These are phyloP conservation scores for Leucocoprinus sp. DNA, from an alignment of 768 basidiomycete genomes.

Conservation along the genomic window DNA sequence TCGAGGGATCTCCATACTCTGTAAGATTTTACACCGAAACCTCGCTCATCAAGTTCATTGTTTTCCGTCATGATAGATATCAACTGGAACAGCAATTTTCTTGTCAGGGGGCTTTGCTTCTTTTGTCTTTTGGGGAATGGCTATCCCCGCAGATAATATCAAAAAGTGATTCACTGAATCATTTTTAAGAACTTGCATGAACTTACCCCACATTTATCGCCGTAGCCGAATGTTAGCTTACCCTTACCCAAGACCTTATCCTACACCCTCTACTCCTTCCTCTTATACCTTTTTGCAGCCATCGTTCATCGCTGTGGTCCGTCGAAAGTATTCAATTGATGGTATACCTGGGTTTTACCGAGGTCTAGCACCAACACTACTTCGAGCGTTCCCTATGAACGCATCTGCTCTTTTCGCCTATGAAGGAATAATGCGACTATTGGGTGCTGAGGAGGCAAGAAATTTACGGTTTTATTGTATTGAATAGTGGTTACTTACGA, in stretches of 20 bases:
- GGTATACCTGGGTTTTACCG: conserved; percentile 54
- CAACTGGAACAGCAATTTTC: conserved; percentile 53
- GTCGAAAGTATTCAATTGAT: conserved; percentile 43
- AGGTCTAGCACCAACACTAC: conserved; percentile 57
- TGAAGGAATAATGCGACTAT: conserved; percentile 57
- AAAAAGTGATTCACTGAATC: conserved; percentile 57
- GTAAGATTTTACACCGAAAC: conserved; percentile 22
- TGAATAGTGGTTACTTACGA: conserved; percentile 6
- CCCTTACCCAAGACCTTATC: conserved; percentile 38
- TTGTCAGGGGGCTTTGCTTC: conserved; percentile 55
- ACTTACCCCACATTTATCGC: conserved; percentile 8
- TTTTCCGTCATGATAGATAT: conserved; percentile 33
- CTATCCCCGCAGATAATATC: conserved; percentile 71
- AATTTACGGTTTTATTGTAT: conserved; percentile 6
- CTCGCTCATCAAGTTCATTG: not conserved
- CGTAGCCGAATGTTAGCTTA: conserved; percentile 58
- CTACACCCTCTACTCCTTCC: conserved; percentile 21
- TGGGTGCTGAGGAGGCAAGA: conserved; percentile 62
- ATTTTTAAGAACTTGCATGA: not conserved
- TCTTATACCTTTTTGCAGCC: conserved; percentile 24
- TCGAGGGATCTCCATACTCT: conserved; percentile 54
- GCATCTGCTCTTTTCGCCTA: conserved; percentile 75
- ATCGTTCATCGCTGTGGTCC: conserved; percentile 42
- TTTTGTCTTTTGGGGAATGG: conserved; percentile 60
- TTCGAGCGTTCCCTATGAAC: conserved; percentile 74